Percentiles rank a stretch among this genome's conserved stretches.
Conservation (phyloP, 768 basidiomycete species). For the Russula sp. region DNA sequence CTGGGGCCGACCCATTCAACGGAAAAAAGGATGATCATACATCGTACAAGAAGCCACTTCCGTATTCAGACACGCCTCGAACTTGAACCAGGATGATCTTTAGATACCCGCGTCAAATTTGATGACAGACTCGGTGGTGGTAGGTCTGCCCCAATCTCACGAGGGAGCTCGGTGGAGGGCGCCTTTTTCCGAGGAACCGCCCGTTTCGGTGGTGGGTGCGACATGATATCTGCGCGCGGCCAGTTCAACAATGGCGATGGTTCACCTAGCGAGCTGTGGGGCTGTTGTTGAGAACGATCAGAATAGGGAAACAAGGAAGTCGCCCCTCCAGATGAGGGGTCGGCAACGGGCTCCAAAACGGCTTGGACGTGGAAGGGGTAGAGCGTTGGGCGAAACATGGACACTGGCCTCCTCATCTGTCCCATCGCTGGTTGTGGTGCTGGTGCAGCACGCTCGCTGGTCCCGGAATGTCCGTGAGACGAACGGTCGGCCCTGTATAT, state of each 20-base stretch:
- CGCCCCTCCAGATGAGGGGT: not conserved
- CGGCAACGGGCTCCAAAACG: not conserved
- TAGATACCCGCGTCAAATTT: not conserved
- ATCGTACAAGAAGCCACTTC: not conserved
- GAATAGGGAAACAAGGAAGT: not conserved
- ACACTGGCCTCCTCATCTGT: not conserved
- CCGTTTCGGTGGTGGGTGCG: slow-evolving; percentile 1
- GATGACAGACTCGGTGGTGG: not conserved
- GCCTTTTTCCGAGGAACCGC: not conserved
- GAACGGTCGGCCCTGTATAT: not conserved
- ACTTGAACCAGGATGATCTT: not conserved
- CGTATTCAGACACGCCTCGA: not conserved
- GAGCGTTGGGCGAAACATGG: not conserved
- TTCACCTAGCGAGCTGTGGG: not conserved
- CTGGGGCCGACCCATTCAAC: not conserved
- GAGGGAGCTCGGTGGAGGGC: not conserved
- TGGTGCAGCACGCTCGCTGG: not conserved
- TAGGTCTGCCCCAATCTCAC: not conserved
- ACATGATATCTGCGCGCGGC: slow-evolving; percentile 22
- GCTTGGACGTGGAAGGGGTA: slow-evolving; percentile 15
- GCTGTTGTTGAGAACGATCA: not conserved
- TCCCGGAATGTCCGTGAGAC: not conserved
- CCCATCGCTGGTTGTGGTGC: not conserved
- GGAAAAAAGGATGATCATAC: not conserved
- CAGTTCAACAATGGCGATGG: slow-evolving; percentile 19